These are phyloP conservation scores for Chaetomiaceae sp. DNA, from an alignment of 2,329 filamentous ascomycete species.

Conservation along the genomic window DNA sequence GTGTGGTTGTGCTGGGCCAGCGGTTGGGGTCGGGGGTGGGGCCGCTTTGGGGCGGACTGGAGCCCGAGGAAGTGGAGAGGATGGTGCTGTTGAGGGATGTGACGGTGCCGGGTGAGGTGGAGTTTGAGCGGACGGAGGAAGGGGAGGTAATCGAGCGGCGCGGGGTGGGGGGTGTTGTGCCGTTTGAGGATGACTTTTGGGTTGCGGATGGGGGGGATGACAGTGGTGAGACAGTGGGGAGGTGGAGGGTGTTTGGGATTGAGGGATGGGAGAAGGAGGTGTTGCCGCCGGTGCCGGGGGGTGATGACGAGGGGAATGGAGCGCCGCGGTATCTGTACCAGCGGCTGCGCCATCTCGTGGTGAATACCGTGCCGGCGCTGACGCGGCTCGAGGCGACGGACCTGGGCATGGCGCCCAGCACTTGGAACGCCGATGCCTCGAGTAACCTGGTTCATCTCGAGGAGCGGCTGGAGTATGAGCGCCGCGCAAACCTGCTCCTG, in stretches of 20 bases:
- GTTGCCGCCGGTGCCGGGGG: background rate
- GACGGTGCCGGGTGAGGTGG: too few species aligned
- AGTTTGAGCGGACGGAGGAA: too few species aligned
- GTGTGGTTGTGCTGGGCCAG: slow-evolving; percentile 5
- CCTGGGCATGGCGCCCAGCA: background rate
- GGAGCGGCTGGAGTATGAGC: slow-evolving; percentile 1
- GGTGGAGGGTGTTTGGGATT: background rate
- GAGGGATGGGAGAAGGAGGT: slow-evolving; percentile 5
- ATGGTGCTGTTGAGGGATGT: background rate
- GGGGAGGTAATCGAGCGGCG: too few species aligned
- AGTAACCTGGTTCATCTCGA: background rate
- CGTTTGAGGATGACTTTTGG: slow-evolving; percentile 7
- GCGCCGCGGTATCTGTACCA: slow-evolving; percentile 8
- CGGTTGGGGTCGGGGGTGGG: background rate
- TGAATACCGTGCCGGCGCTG: slow-evolving; percentile 1
- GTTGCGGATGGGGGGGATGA: background rate
- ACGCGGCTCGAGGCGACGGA: background rate
- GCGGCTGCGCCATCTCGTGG: slow-evolving; percentile 7
- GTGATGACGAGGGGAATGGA: too few species aligned
- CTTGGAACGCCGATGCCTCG: background rate
- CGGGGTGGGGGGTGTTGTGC: background rate
- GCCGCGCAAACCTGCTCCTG: slow-evolving; percentile 7
- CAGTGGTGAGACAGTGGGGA: background rate
- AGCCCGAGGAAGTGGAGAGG: background rate
- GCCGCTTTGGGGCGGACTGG: background rate